These are phyloP conservation scores for Stromatinia cepivora DNA, from an alignment of 2,329 filamentous ascomycete genomes.

Conservation along the genomic window DNA sequence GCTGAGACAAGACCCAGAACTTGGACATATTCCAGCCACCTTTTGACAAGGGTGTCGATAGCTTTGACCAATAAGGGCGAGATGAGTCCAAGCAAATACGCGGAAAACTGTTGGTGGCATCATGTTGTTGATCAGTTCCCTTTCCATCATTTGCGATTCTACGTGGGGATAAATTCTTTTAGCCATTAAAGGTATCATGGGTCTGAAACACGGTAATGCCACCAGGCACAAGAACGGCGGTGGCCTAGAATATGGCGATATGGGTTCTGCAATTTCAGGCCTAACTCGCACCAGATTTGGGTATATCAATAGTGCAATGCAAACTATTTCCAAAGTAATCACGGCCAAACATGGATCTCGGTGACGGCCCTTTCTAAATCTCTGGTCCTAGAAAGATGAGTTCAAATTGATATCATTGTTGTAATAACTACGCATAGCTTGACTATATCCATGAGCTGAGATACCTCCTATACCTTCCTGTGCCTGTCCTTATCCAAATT, in stretches of 20 bases:
- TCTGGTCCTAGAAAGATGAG: neutral
- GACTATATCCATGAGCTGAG: neutral
- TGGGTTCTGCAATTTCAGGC: neutral
- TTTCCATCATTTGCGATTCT: neutral
- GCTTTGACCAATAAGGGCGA: neutral
- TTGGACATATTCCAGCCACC: neutral
- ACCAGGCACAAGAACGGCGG: neutral
- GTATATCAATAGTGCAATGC: conserved; percentile 1
- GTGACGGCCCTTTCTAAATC: neutral
- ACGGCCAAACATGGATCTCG: neutral
- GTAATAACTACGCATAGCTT: neutral
- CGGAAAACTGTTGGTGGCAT: neutral
- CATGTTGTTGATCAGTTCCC: neutral
- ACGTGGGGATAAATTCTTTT: neutral
- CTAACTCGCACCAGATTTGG: neutral
- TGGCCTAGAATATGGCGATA: neutral
- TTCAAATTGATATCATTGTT: neutral
- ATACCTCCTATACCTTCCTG: neutral
- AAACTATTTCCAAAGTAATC: neutral
- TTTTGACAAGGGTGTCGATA: neutral
- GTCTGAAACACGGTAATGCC: neutral
- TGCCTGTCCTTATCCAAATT: neutral
- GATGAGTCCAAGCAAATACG: neutral
- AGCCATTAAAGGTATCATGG: neutral
- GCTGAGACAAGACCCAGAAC: conserved; percentile 10